These are phyloP conservation scores for Pseudozyma sp. DNA, from an alignment of 1,284 basidiomycete species.

Conservation along the genomic window DNA sequence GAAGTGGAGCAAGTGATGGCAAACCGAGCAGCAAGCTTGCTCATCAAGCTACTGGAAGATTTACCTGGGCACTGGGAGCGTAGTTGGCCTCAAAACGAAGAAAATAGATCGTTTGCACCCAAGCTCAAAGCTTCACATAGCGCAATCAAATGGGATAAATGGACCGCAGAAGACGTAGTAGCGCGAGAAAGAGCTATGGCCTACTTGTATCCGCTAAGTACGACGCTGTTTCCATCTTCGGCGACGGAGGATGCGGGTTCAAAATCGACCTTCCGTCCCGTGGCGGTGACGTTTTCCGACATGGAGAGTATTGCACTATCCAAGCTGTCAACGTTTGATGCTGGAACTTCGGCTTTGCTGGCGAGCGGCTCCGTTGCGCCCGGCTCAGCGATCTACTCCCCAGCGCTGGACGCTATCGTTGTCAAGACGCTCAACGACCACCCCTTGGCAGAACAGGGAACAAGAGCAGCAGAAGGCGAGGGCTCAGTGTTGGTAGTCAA, in stretches of 20 bases:
- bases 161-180: conserved; percentile 48
- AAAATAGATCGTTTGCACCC: conserved; percentile 40
- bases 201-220: conserved; percentile 48
- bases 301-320: not conserved
- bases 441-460: no score
- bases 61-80: conserved; percentile 73
- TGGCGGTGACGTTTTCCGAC: conserved; percentile 6
- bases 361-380: not conserved
- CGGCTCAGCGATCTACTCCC: conserved; percentile 29
- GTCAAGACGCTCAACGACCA: conserved; percentile 5
- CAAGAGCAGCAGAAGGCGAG: not conserved
- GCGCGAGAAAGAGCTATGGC: conserved; percentile 54
- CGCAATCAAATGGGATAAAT: conserved; percentile 45
- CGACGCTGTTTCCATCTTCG: conserved; percentile 18
- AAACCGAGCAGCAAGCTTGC: conserved; percentile 76
- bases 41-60: conserved; percentile 78
- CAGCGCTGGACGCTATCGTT: conserved; percentile 13
- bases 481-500: conserved; percentile 13
- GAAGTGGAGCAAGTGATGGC: conserved; percentile 77
- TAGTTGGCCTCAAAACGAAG: conserved; percentile 47
- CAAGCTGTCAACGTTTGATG: not conserved
- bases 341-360: not conserved
- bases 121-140: conserved; percentile 47
- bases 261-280: conserved; percentile 9
- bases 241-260: no score